Base-by-base conservation (phyloP, 371 early-diverging fungal genomes). In the Rhizopus microsporus region DNA sequence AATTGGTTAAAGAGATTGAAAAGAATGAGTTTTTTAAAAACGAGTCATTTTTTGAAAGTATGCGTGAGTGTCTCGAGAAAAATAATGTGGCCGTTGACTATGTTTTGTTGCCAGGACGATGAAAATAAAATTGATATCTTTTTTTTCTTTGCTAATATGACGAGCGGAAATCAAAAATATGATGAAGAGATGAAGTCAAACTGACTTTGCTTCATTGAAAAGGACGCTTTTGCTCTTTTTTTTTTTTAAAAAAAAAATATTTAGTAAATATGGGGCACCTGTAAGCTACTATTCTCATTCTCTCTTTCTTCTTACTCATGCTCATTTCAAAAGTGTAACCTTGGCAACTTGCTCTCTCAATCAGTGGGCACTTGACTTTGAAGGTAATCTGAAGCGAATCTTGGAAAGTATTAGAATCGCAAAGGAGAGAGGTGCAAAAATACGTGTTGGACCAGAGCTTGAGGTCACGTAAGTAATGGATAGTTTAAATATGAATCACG, bases 331-430 rank as follows among this genome's bases (percentile, higher is more conserved):
- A 40, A 78, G 79, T 23, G 84, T 89, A 43, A 90, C 89, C 3
- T 82, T 93, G 39, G 90, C 93, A 8, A 91, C 93, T 4, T 93
- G 93, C 62, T 83, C 91, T 39, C 79, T 93, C 6, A 95, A 96
- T 79, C 97, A 98, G 78, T 98, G 97, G 98, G 94, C 97, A 0
- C 77, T 99, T 38, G 98, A 97, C 72, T 97, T 97, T 56, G 84
- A 87, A 39, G 97, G 97, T 13, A 99, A 99, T 81, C 82, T 86
- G 7, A 71, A 82, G 40, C 85, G 97, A 55, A 97, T 95, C 56
- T 77, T 87, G 8, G 87, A 89, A 66, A 92, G 92, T 73, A 93
- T 97, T 56, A 70, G 78, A 29, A 74, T 87, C 23, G 95, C 97
- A 3, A 95, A 94, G 64, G 82, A 77, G 13, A 71, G 68, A 16